Percentiles rank a stretch among this genome's conserved stretches.
These are phyloP conservation scores for Syzygium oleosum DNA, from an alignment of 345 rosid species.

Conservation along the genomic window DNA sequence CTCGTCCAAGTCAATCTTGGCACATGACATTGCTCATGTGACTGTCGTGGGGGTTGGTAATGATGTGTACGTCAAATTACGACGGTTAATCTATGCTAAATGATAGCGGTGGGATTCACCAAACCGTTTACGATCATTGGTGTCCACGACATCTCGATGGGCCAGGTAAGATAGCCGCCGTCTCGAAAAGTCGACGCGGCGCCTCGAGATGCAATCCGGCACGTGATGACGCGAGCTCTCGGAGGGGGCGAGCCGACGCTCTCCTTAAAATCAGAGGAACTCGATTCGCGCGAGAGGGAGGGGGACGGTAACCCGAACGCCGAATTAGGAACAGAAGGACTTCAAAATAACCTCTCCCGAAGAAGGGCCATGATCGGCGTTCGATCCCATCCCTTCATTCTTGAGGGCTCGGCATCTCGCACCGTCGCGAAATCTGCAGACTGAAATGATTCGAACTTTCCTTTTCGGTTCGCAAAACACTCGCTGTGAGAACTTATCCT, in stretches of 20 bases:
- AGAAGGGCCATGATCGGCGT: neutral
- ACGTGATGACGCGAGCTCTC: neutral
- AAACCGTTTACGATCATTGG: rapidly evolving
- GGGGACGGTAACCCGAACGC: neutral
- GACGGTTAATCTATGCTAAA: neutral
- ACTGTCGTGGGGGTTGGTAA: rapidly evolving
- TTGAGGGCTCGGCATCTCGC: neutral
- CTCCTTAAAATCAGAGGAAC: neutral
- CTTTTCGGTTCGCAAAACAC: neutral
- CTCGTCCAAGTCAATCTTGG: neutral
- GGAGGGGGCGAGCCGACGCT: rapidly evolving
- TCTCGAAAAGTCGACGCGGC: neutral
- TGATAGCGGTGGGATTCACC: neutral
- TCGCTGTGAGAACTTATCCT: neutral
- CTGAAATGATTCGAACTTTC: neutral
- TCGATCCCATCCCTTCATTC: neutral
- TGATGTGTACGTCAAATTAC: neutral
- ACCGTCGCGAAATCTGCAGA: neutral
- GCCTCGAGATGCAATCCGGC: neutral
- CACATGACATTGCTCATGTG: neutral
- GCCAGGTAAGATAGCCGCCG: neutral
- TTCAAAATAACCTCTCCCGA: neutral
- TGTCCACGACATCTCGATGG: neutral
- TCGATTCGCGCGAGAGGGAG: neutral
- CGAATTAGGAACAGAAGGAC: neutral